Evolutionary conservation across 176 grass and related monocot species (phyloP).

Genomic region (Ensete ventricosum): DNA sequence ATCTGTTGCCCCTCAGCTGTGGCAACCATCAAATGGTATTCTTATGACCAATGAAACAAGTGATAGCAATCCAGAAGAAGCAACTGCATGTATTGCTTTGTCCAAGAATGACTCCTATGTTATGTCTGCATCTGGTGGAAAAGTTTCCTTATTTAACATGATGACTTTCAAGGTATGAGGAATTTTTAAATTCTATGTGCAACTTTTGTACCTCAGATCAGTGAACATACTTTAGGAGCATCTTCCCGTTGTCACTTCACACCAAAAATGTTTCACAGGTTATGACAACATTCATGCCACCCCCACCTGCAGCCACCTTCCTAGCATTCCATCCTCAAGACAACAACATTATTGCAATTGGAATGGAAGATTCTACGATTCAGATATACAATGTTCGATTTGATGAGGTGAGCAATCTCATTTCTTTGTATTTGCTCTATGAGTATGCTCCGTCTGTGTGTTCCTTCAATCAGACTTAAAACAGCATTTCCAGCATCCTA

Average conservation of each 20-base stretch:
- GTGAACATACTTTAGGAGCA: background rate
- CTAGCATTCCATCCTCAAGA: slow-evolving; percentile 96
- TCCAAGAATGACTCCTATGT: slow-evolving; percentile 99
- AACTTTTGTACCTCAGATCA: background rate
- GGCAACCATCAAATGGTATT: slow-evolving; percentile 92
- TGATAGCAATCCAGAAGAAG: slow-evolving; percentile 89
- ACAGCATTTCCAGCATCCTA: too few species aligned
- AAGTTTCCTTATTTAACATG: slow-evolving; percentile 99
- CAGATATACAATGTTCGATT: slow-evolving; percentile 98
- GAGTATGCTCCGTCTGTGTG: too few species aligned
- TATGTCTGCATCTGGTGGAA: slow-evolving; percentile 98
- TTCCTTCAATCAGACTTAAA: too few species aligned
- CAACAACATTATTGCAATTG: slow-evolving; percentile 99
- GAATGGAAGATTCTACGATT: slow-evolving; percentile 97
- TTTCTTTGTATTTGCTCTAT: background rate
- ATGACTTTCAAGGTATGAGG: slow-evolving; percentile 92
- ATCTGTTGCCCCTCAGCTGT: slow-evolving; percentile 66
- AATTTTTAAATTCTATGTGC: too few species aligned
- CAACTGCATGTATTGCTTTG: slow-evolving; percentile 92
- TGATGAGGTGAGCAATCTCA: slow-evolving; percentile 55
- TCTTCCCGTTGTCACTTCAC: background rate
- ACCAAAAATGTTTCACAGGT: slow-evolving; percentile 35
- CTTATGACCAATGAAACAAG: slow-evolving; percentile 88
- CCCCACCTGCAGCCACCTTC: slow-evolving; percentile 88
- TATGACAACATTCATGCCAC: slow-evolving; percentile 99